phyloP scores from a whole-genome alignment of 202 grass and related monocot species.

The Schoenoplectus tabernaemontani region DNA sequence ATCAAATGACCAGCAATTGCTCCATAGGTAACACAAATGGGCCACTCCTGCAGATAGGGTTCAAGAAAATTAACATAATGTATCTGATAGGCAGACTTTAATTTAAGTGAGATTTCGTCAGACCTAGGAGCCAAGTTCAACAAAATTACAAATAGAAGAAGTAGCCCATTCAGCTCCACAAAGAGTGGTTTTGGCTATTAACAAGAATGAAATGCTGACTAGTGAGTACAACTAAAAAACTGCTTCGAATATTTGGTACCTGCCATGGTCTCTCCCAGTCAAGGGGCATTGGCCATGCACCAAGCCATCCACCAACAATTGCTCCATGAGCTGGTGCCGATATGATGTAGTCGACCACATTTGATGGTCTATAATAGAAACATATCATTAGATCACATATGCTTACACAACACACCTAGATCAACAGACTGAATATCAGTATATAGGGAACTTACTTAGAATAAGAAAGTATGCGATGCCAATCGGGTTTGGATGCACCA shows the following conservation, averaged over 20 bases:
- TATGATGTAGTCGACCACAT: slow-evolving; percentile 53
- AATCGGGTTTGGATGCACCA: slow-evolving; percentile 63
- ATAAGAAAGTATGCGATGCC: slow-evolving; percentile 57
- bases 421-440: not conserved
- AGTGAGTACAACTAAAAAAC: not conserved
- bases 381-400: slow-evolving; percentile 6
- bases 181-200: not conserved
- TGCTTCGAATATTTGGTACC: slow-evolving; percentile 27
- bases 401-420: not conserved
- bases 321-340: slow-evolving; percentile 69
- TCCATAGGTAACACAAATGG: slow-evolving; percentile 78
- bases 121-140: not conserved
- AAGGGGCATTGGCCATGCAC: slow-evolving; percentile 96
- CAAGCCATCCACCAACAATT: slow-evolving; percentile 84
- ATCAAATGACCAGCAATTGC: slow-evolving; percentile 58
- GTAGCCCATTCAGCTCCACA: not conserved
- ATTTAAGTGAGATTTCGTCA: not conserved
- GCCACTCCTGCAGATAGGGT: slow-evolving; percentile 69
- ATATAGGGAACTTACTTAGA: slow-evolving; percentile 45
- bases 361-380: slow-evolving; percentile 35
- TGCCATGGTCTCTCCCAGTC: slow-evolving; percentile 97
- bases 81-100: not conserved
- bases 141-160: not conserved
- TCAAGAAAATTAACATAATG: not conserved
- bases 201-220: not conserved